These are phyloP conservation scores for Cicer chorassanicum DNA, from an alignment of 306 rosid genomes.

Conservation along the genomic window DNA sequence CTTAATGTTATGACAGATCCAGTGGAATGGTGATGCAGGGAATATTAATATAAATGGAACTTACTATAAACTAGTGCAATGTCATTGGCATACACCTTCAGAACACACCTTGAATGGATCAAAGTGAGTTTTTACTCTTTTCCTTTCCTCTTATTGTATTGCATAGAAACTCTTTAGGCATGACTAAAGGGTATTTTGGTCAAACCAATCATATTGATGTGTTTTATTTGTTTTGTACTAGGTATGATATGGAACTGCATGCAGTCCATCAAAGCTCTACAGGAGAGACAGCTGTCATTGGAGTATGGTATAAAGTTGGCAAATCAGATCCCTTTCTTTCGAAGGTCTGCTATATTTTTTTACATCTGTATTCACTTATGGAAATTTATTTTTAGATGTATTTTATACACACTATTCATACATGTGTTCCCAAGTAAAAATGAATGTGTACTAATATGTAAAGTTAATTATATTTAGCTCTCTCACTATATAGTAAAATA, in stretches of 20 bases:
- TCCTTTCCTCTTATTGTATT: too few relatives aligned
- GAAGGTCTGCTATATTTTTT: slow-evolving; percentile 50
- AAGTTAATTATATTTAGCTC: too few relatives aligned
- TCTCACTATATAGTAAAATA: too few relatives aligned
- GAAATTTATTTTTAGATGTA: not conserved
- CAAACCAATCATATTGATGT: not conserved
- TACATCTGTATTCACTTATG: not conserved
- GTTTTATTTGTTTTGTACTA: slow-evolving; percentile 29
- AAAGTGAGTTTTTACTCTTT: slow-evolving; percentile 48
- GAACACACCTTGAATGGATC: slow-evolving; percentile 75
- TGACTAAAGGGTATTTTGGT: too few relatives aligned
- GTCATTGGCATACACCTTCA: slow-evolving; percentile 90
- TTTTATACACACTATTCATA: not conserved
- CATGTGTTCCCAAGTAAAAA: not conserved
- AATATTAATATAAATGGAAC: slow-evolving; percentile 64
- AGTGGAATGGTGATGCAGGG: slow-evolving; percentile 74
- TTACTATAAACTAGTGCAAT: slow-evolving; percentile 54
- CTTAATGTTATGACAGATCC: slow-evolving; percentile 52
- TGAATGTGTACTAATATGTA: not conserved
- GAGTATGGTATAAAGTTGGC: slow-evolving; percentile 65
- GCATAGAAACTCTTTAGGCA: too few relatives aligned
- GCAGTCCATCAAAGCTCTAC: slow-evolving; percentile 53
- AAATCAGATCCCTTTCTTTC: slow-evolving; percentile 65
- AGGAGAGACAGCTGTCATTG: slow-evolving; percentile 65
- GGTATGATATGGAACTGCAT: slow-evolving; percentile 74